These are phyloP conservation scores for Trametes elegans DNA, from an alignment of 768 basidiomycete genomes.

Conservation along the genomic window DNA sequence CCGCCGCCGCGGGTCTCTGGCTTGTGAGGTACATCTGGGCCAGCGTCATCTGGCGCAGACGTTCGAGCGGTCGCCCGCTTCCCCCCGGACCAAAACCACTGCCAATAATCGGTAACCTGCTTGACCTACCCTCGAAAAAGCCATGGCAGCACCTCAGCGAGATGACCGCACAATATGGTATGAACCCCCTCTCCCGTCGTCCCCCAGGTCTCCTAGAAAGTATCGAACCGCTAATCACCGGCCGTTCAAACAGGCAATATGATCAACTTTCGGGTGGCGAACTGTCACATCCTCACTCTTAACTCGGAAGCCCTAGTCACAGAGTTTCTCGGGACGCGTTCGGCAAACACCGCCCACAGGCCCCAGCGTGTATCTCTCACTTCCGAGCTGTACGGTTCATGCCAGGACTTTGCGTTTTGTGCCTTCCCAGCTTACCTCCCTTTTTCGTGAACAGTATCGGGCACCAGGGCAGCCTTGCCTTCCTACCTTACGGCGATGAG, in stretches of 20 bases:
- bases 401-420: too few species aligned
- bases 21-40: not conserved
- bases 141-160: constrained; percentile 2
- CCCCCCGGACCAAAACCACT: constrained; percentile 8
- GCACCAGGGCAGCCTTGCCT: not conserved
- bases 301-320: constrained; percentile 20
- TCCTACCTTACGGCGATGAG: constrained; percentile 8
- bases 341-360: constrained; percentile 14
- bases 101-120: constrained; percentile 7
- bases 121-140: not conserved
- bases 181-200: too few species aligned
- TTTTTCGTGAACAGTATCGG: not conserved
- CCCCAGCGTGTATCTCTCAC: not conserved
- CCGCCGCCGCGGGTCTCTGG: not conserved
- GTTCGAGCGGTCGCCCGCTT: not conserved
- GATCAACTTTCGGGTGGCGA: not conserved
- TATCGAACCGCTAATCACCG: not conserved
- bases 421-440: not conserved
- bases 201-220: too few species aligned
- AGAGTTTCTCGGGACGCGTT: constrained; percentile 12
- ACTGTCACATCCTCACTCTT: constrained; percentile 12
- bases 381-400: constrained; percentile 6
- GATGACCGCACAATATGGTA: constrained; percentile 1
- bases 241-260: not conserved
- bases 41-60: not conserved